A percentile compares a stretch with the other conserved stretches of the same genome.
phyloP scores from a whole-genome alignment of 257 asterid genomes.

The Nyctanthes arbortristis region DNA sequence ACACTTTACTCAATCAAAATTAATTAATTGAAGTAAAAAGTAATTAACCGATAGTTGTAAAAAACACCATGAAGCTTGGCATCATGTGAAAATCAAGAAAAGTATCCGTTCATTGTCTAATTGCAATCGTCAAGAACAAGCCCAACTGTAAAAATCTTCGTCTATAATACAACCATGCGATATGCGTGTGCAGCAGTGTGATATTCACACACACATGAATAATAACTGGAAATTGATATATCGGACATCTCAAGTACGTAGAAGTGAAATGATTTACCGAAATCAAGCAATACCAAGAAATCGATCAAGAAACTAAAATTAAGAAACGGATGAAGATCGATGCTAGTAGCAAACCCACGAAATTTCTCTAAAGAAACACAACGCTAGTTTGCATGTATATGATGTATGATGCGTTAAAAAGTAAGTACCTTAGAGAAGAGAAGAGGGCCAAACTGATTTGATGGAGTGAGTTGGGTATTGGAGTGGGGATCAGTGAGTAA shows the following conservation, averaged over 20 bases:
- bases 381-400: neutral
- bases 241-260: no score
- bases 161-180: neutral
- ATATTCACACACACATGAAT: neutral
- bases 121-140: slow-evolving; percentile 41
- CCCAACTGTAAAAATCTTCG: slow-evolving; percentile 18
- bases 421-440: slow-evolving; percentile 25
- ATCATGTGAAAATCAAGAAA: slow-evolving; percentile 51
- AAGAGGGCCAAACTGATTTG: slow-evolving; percentile 18
- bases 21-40: slow-evolving; percentile 22
- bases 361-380: neutral
- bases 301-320: slow-evolving; percentile 21
- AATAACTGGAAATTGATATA: no score
- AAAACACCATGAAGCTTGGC: slow-evolving; percentile 34
- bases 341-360: slow-evolving; percentile 9
- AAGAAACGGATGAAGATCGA: neutral
- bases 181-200: neutral
- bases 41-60: slow-evolving; percentile 21
- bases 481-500: slow-evolving; percentile 17
- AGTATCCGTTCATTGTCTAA: slow-evolving; percentile 36
- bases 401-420: no score
- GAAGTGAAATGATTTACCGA: neutral
- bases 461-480: slow-evolving; percentile 3
- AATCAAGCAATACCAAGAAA: neutral
- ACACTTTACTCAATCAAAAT: slow-evolving; percentile 22